Percentiles rank a stretch among this genome's conserved stretches.
Evolutionary conservation across 495 filamentous ascomycete species (phyloP).

Genomic region (Tuber brumale): DNA sequence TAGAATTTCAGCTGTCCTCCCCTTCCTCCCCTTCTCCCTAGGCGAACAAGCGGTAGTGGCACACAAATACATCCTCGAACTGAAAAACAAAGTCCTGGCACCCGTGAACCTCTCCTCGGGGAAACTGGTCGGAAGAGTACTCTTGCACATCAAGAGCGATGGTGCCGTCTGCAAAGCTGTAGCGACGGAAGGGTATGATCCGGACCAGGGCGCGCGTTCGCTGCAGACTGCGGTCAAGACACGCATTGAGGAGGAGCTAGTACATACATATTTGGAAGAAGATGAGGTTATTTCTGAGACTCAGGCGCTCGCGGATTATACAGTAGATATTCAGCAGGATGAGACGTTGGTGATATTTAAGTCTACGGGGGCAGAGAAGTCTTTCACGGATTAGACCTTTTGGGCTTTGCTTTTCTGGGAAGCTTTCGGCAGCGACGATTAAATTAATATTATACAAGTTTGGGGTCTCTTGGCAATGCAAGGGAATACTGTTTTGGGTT

Average conservation of each 20-base stretch:
- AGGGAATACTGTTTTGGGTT: neutral
- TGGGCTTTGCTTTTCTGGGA: neutral
- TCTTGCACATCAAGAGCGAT: constrained; percentile 42
- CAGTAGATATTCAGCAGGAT: neutral
- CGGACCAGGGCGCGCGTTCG: constrained; percentile 46
- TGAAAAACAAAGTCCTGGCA: constrained; percentile 39
- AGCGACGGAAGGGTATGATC: constrained; percentile 43
- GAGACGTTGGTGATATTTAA: neutral
- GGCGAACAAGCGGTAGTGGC: constrained; percentile 46
- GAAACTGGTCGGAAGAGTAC: constrained; percentile 44
- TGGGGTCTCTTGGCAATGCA: neutral
- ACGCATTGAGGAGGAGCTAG: neutral
- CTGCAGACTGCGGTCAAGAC: constrained; percentile 29
- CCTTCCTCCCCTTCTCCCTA: constrained; percentile 48
- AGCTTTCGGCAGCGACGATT: neutral
- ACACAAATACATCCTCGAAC: constrained; percentile 47
- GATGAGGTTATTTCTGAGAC: neutral
- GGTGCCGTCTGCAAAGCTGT: constrained; percentile 43
- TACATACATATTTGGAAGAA: neutral
- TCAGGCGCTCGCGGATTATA: neutral
- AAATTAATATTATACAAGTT: neutral
- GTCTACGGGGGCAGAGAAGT: neutral
- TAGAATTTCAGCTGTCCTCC: constrained; percentile 47
- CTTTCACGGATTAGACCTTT: neutral
- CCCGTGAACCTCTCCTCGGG: constrained; percentile 41